These are phyloP conservation scores for Zygosaccharomyces sapae DNA, from an alignment of 1,139 yeast genomes.

Conservation along the genomic window DNA sequence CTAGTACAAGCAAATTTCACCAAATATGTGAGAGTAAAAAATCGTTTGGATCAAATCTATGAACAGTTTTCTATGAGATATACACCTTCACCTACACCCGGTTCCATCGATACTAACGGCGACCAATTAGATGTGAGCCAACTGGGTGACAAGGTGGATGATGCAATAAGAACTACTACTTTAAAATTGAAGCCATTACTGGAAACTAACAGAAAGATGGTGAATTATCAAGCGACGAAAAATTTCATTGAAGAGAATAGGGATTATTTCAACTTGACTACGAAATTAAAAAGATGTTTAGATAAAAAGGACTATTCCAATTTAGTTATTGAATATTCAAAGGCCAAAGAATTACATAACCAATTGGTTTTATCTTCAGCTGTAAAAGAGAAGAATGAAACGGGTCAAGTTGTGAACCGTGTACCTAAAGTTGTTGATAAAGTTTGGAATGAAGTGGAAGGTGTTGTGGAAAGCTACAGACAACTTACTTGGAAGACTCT, in stretches of 20 bases:
- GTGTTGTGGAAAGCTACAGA: slow-evolving; percentile 61
- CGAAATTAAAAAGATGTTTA: slow-evolving; percentile 50
- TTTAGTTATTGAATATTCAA: slow-evolving; percentile 63
- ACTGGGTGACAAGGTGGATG: slow-evolving; percentile 46
- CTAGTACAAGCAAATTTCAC: slow-evolving; percentile 73
- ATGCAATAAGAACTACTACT: slow-evolving; percentile 53
- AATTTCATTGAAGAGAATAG: slow-evolving; percentile 59
- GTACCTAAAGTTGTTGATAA: slow-evolving; percentile 40
- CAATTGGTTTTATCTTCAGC: slow-evolving; percentile 15
- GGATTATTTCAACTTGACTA: slow-evolving; percentile 70
- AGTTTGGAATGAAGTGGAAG: slow-evolving; percentile 66
- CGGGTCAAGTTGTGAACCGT: slow-evolving; percentile 12
- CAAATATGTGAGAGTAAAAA: slow-evolving; percentile 72
- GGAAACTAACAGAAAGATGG: slow-evolving; percentile 58
- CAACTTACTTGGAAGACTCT: slow-evolving; percentile 59
- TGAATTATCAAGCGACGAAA: slow-evolving; percentile 55
- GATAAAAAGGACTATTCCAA: slow-evolving; percentile 63
- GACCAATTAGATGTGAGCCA: slow-evolving; percentile 36
- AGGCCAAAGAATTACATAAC: slow-evolving; percentile 44
- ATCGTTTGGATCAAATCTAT: slow-evolving; percentile 56
- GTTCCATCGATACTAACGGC: slow-evolving; percentile 17
- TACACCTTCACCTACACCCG: slow-evolving; percentile 1
- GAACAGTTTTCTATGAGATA: slow-evolving; percentile 41
- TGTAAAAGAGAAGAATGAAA: slow-evolving; percentile 18
- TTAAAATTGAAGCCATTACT: slow-evolving; percentile 72